Evolutionary conservation across 305 asterid genomes (phyloP), one percentile per base, ranked within the genome.

Genomic region (Vinca major): DNA sequence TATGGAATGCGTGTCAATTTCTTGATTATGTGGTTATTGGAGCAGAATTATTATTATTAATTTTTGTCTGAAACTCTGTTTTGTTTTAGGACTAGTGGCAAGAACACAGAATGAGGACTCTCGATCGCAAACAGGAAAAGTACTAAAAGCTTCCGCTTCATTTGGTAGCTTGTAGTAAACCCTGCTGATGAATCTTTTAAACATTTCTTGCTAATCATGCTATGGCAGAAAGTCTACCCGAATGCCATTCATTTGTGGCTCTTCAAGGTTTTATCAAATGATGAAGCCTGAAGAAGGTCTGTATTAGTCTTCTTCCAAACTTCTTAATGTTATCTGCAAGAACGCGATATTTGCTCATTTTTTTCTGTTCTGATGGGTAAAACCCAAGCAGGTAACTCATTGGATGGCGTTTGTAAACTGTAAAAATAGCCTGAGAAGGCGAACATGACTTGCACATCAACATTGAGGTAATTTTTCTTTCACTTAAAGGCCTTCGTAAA

Each of bases 81-180:
- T 66, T 10, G 4, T 33, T 74, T n/a, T 56, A 74, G 78, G 66
- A 11, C 48, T 9, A 61, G 9, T 47, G 67, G 47, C 62, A 57
- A 33, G 72, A 47, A 7, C 8, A 64, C 36, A 49, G 68, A 69
- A 40, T 67, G 69, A 72, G 63, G 62, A 62, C 63, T 58, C 57
- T 40, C 19, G 4, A 60, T 60, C 37, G 44, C 21, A 12, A 2
- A 52, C 33, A 6, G 40, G 50, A 45, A 72, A 45, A 39, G 4
- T 21, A 9, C 36, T 21, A 51, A 44, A 7, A 43, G 56, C 72
- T 36, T 14, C 65, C 17, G 7, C 4, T 11, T 56, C 63, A 33
- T 4, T 6, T 0, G 10, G 65, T 16, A 21, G 52, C 53, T 20
- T 33, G 43, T 33, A 47, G 50, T 19, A n/a, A 16, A 11, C 47